Evolutionary conservation across 2,329 filamentous ascomycete species (phyloP).

Genomic region (Coniochaeta hoffmannii): DNA sequence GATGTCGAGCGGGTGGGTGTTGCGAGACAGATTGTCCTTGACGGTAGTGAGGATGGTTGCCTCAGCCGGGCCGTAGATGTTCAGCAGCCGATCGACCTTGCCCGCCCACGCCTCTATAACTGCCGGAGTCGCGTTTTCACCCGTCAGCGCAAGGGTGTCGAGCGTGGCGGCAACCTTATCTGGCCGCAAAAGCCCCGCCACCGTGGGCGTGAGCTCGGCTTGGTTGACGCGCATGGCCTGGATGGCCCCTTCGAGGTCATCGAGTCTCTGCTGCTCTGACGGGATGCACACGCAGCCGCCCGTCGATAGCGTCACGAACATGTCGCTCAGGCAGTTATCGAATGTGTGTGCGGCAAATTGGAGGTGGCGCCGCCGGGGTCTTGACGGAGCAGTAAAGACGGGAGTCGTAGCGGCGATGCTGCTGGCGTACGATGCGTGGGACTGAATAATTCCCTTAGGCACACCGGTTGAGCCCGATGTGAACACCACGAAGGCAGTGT

Average conservation of each 20-base stretch:
- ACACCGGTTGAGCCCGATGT: background rate
- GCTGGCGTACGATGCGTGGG: background rate
- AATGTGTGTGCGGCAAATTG: constrained; percentile 23
- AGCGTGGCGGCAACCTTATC: constrained; percentile 10
- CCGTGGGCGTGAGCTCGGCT: constrained; percentile 12
- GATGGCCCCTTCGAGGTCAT: constrained; percentile 21
- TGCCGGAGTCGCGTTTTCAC: constrained; percentile 9
- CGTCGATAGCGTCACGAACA: constrained; percentile 25
- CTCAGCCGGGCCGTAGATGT: constrained; percentile 11
- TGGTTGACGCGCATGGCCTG: constrained; percentile 9
- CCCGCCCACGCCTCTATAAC: constrained; percentile 8
- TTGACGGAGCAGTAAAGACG: background rate
- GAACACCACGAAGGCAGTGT: background rate
- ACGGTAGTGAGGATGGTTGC: constrained; percentile 4
- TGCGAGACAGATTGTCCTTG: background rate
- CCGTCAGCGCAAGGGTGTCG: constrained; percentile 9
- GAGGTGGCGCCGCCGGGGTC: background rate
- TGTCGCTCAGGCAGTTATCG: constrained; percentile 27
- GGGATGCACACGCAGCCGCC: constrained; percentile 30
- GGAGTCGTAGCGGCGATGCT: background rate
- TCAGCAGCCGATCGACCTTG: constrained; percentile 6
- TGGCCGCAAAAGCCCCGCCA: constrained; percentile 12
- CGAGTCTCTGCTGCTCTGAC: constrained; percentile 26
- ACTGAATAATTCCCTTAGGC: background rate
- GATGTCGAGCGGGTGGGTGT: constrained; percentile 5